Percentiles rank a stretch among this genome's conserved stretches.
Evolutionary conservation across 2,329 filamentous ascomycete species (phyloP).

Genomic region (Apiospora hydei): DNA sequence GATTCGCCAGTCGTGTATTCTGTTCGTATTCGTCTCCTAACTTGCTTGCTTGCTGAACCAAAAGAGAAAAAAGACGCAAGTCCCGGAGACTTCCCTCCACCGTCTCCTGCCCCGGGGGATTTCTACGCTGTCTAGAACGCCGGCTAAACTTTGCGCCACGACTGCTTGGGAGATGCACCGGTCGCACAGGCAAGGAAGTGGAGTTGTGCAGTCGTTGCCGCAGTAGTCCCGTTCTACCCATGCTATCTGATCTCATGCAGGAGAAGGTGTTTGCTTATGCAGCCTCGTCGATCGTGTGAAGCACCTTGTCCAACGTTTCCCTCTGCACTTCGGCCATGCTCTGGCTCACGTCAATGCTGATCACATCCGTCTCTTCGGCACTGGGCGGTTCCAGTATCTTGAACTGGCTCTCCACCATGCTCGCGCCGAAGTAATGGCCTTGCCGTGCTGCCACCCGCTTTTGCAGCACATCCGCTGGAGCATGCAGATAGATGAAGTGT

Average conservation of each 20-base stretch:
- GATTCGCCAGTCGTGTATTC: constrained; percentile 1
- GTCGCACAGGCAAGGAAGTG: constrained; percentile 8
- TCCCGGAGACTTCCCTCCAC: background rate
- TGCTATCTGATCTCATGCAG: constrained; percentile 30
- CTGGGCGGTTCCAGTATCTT: constrained; percentile 84
- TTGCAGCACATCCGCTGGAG: constrained; percentile 77
- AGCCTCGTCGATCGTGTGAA: constrained; percentile 58
- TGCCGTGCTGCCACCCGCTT: constrained; percentile 76
- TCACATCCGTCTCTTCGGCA: constrained; percentile 73
- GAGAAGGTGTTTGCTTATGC: constrained; percentile 26
- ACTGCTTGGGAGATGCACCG: background rate
- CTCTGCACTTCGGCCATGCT: constrained; percentile 65
- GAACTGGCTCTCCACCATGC: constrained; percentile 95
- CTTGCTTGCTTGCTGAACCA: constrained; percentile 1
- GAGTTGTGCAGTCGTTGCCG: constrained; percentile 27
- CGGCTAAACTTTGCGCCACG: constrained; percentile 6
- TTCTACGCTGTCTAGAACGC: background rate
- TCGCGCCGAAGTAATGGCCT: constrained; percentile 93
- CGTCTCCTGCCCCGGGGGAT: background rate
- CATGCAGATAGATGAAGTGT: constrained; percentile 92
- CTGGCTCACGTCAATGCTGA: constrained; percentile 73
- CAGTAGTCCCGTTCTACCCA: constrained; percentile 23
- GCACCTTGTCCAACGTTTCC: constrained; percentile 65
- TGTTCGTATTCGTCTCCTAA: constrained; percentile 2
- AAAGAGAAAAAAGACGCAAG: background rate